phyloP scores from a whole-genome alignment of 1,139 yeast genomes.

The Pichia sp. region DNA sequence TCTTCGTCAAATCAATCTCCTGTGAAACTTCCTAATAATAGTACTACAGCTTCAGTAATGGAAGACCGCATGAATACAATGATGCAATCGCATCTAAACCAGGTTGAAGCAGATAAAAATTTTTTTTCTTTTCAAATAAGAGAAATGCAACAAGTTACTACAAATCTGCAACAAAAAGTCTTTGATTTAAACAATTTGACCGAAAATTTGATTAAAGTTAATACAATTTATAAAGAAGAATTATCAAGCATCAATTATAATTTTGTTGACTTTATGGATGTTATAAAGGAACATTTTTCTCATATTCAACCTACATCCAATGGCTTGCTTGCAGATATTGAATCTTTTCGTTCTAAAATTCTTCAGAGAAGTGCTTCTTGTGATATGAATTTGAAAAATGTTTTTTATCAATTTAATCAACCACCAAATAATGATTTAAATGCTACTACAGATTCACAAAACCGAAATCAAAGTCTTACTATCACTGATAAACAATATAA shows the following conservation, averaged over 20 bases:
- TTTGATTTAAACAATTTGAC: conserved; percentile 39
- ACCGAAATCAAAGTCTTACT: not conserved
- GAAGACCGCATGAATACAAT: no score
- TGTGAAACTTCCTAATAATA: no score
- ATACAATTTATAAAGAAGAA: conserved; percentile 43
- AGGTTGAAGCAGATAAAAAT: conserved; percentile 6
- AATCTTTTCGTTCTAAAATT: conserved; percentile 15
- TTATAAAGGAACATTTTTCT: conserved; percentile 30
- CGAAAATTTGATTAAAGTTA: conserved; percentile 35
- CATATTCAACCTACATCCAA: not conserved
- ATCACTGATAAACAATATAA: no score
- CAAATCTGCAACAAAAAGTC: conserved; percentile 11
- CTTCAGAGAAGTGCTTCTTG: conserved; percentile 28
- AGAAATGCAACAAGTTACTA: conserved; percentile 15
- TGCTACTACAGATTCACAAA: not conserved
- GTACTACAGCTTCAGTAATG: no score
- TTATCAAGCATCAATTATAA: conserved; percentile 44
- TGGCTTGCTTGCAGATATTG: not conserved
- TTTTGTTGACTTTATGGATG: conserved; percentile 43
- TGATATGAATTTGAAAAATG: conserved; percentile 26
- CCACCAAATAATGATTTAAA: not conserved
- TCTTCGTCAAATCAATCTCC: no score
- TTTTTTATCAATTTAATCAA: conserved; percentile 1
- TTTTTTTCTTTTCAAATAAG: not conserved
- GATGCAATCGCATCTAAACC: not conserved